Percentiles rank a stretch among this genome's conserved stretches.
These are phyloP conservation scores for Colletotrichum sp. DNA, from an alignment of 2,329 filamentous ascomycete species.

Conservation along the genomic window DNA sequence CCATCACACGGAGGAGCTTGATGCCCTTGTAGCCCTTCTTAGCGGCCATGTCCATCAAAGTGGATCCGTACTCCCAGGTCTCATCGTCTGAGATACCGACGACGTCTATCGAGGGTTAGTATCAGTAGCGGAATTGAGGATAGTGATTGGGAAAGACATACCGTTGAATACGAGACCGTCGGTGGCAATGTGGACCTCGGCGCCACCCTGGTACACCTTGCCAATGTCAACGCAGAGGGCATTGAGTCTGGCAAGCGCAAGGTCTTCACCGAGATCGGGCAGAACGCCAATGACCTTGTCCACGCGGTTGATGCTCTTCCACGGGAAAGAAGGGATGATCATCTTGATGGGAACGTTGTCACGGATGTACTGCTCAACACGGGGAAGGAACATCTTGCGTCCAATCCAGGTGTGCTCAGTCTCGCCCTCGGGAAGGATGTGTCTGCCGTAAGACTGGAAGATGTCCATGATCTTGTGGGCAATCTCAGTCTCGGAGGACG, in stretches of 20 bases:
- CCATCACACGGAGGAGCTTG: conserved; percentile 40
- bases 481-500: conserved; percentile 2
- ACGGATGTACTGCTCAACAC: conserved; percentile 17
- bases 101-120: conserved; percentile 36
- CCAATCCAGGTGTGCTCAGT: conserved; percentile 20
- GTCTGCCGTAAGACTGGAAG: conserved; percentile 11
- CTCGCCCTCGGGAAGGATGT: conserved; percentile 11
- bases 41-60: conserved; percentile 37
- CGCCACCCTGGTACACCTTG: conserved; percentile 42
- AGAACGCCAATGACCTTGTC: conserved; percentile 38
- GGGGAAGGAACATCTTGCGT: conserved; percentile 18
- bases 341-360: conserved; percentile 19
- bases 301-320: conserved; percentile 26
- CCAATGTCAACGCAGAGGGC: conserved; percentile 42
- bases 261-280: conserved; percentile 47
- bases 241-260: conserved; percentile 44
- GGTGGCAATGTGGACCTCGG: conserved; percentile 44
- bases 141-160: background rate
- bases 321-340: conserved; percentile 25
- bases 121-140: background rate
- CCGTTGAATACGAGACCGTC: conserved; percentile 43
- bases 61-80: conserved; percentile 44
- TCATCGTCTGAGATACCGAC: conserved; percentile 43
- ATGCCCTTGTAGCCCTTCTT: conserved; percentile 35
- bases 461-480: conserved; percentile 18